A percentile compares a stretch with the other conserved stretches of the same genome.
These are phyloP conservation scores for Thalassiosira mediterranea DNA, from an alignment of 352 stramenopile genomes.

Conservation along the genomic window DNA sequence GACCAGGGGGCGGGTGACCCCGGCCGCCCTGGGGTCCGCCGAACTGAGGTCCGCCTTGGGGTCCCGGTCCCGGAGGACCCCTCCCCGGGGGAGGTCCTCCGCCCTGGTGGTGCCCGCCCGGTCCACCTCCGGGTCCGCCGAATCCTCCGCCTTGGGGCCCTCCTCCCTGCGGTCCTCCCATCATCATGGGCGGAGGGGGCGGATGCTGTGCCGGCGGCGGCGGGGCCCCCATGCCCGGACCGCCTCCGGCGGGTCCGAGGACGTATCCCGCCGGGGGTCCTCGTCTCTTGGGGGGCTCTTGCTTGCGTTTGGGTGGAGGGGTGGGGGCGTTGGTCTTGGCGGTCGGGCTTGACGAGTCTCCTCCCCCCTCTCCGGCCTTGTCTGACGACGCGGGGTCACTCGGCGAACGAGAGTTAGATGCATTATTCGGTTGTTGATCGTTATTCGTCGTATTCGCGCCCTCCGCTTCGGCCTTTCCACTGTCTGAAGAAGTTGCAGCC, in stretches of 20 bases:
- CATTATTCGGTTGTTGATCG: slow-evolving; percentile 28
- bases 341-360: neutral
- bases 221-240: neutral
- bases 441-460: slow-evolving; percentile 7
- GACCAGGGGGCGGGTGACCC: neutral
- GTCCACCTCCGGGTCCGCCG: neutral
- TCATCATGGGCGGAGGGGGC: slow-evolving; percentile 1
- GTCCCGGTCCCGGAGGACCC: neutral
- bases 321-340: slow-evolving; percentile 6
- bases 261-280: slow-evolving; percentile 73
- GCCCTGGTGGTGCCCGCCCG: neutral
- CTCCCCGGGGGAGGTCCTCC: neutral
- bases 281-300: slow-evolving; percentile 50
- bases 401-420: slow-evolving; percentile 36
- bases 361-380: slow-evolving; percentile 16
- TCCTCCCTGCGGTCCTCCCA: slow-evolving; percentile 4
- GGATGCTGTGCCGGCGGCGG: neutral
- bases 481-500: slow-evolving; percentile 10
- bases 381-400: no score
- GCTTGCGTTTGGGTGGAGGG: slow-evolving; percentile 15
- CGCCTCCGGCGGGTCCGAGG: slow-evolving; percentile 65
- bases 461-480: slow-evolving; percentile 7
- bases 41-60: neutral
- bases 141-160: no score
- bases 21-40: neutral